Evolutionary conservation across 2,329 filamentous ascomycete species (phyloP).

Genomic region (Aspergillus spinulosporus): DNA sequence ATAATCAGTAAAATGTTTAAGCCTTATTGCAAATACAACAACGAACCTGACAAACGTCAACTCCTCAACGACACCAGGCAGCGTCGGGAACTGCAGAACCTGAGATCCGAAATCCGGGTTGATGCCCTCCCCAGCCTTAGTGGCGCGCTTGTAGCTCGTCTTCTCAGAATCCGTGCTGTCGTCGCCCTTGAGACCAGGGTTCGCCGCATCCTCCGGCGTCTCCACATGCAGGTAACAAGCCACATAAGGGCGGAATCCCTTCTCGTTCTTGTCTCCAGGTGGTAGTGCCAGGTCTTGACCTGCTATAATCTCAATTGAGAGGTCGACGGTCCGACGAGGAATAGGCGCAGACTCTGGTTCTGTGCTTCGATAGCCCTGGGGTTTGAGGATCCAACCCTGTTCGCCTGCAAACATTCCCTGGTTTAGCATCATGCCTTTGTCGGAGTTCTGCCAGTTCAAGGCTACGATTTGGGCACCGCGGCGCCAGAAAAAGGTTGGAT

Average conservation of each 20-base stretch:
- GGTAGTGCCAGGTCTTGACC: slow-evolving; percentile 75
- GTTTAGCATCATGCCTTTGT: slow-evolving; percentile 95
- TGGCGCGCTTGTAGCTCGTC: slow-evolving; percentile 59
- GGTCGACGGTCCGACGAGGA: slow-evolving; percentile 58
- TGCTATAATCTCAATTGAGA: slow-evolving; percentile 72
- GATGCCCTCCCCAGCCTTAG: slow-evolving; percentile 56
- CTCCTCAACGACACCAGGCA: slow-evolving; percentile 62
- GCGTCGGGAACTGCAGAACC: slow-evolving; percentile 58
- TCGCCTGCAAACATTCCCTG: slow-evolving; percentile 85
- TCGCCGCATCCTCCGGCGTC: slow-evolving; percentile 53
- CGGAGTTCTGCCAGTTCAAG: slow-evolving; percentile 89
- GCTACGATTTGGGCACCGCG: slow-evolving; percentile 88
- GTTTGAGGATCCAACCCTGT: slow-evolving; percentile 83
- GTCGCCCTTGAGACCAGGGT: slow-evolving; percentile 46
- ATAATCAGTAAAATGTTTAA: neutral
- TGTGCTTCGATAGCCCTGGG: slow-evolving; percentile 64
- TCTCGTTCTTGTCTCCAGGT: slow-evolving; percentile 52
- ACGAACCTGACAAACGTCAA: slow-evolving; percentile 70
- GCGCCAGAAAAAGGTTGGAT: slow-evolving; percentile 82
- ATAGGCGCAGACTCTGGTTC: slow-evolving; percentile 38
- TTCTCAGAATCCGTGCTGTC: slow-evolving; percentile 45
- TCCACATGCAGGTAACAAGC: slow-evolving; percentile 82
- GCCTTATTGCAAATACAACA: slow-evolving; percentile 17
- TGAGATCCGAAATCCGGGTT: slow-evolving; percentile 66
- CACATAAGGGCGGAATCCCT: slow-evolving; percentile 70